Evolutionary conservation across 2,329 filamentous ascomycete species (phyloP), one percentile per base, ranked within the genome.

Genomic region (Colletotrichum nymphaeae): DNA sequence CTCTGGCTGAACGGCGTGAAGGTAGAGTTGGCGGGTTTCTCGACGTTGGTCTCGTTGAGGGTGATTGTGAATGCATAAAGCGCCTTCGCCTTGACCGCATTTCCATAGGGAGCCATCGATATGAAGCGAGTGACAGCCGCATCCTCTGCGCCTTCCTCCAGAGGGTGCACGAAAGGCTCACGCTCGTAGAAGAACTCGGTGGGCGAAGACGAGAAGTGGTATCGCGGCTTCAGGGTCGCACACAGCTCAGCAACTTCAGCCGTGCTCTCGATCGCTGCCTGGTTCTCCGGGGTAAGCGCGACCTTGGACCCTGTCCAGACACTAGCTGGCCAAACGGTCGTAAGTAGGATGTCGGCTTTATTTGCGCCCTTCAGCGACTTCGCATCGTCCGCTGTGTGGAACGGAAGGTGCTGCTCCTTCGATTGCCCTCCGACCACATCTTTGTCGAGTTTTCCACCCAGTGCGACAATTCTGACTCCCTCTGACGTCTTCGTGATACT

Each of bases 401-500:
- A 91, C 0, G 95, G 93, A n/a, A 93, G 86, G 77, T 94, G 92
- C 75, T 93, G 92, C 76, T 94, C 93, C 75, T 91, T 90, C 9
- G 92, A 93, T 67, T 90, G 87, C 2, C 90, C 91, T 3, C 86
- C 88, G 42, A 90, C 84, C 16, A 92, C 86, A 62, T 88, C 88
- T 14, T 89, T 80, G 77, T 94, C 91, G 1, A 95, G 84, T 42
- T 88, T 86, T 0, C 97, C 97, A 30, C 96, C 96, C 0, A 99
- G 87, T 0, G 94, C 88, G n/a, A 96, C 94, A 74, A 99, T 95
- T 63, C 93, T 92, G 58, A 98, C 87, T 1, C 95, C 96, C 76
- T 98, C 95, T 0, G 94, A 93, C 0, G 96, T 98, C 81, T 97
- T 98, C 65, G 95, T 93, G 16, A 93, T 92, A 74, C 94, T 94